Evolutionary conservation across 1,284 basidiomycete species (phyloP).

Genomic region (Cryptococcus floricola): DNA sequence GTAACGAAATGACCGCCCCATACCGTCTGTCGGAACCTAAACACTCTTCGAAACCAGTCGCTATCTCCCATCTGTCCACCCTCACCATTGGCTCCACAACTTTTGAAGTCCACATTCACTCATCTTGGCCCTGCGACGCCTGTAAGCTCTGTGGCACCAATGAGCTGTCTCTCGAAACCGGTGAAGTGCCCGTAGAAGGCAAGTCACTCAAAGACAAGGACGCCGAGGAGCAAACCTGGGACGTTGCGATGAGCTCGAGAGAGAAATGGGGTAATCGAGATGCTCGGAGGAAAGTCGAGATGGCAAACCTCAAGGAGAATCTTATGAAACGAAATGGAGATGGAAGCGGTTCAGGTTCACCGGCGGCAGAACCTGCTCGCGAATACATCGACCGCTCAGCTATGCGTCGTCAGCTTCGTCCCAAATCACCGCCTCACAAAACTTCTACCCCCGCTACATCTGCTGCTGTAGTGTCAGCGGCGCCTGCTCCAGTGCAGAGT

Average conservation of each 20-base stretch:
- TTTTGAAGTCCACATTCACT: constrained; percentile 40
- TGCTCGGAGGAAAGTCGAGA: constrained; percentile 27
- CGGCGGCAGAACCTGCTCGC: neutral
- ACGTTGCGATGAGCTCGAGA: constrained; percentile 20
- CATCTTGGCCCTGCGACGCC: constrained; percentile 42
- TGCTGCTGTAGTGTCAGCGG: neutral
- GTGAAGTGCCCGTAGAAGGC: constrained; percentile 3
- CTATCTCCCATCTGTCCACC: constrained; percentile 27
- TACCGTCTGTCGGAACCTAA: constrained; percentile 37
- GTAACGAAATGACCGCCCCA: neutral
- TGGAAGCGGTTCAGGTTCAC: neutral
- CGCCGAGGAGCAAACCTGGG: neutral
- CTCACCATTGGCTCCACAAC: constrained; percentile 40
- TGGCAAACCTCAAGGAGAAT: constrained; percentile 29
- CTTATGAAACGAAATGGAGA: constrained; percentile 24
- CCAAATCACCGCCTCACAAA: constrained; percentile 18
- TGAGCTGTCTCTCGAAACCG: constrained; percentile 38
- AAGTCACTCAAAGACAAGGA: neutral
- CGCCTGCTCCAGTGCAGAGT: constrained; percentile 1
- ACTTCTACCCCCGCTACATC: neutral
- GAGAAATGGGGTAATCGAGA: constrained; percentile 28
- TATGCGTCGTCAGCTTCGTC: constrained; percentile 31
- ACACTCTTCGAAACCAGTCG: constrained; percentile 30
- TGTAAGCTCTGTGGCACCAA: constrained; percentile 32
- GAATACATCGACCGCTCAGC: constrained; percentile 41